Evolutionary conservation across 768 basidiomycete species (phyloP), one percentile per base, ranked within the genome.

Genomic region (Macrolepiota dolichaula): DNA sequence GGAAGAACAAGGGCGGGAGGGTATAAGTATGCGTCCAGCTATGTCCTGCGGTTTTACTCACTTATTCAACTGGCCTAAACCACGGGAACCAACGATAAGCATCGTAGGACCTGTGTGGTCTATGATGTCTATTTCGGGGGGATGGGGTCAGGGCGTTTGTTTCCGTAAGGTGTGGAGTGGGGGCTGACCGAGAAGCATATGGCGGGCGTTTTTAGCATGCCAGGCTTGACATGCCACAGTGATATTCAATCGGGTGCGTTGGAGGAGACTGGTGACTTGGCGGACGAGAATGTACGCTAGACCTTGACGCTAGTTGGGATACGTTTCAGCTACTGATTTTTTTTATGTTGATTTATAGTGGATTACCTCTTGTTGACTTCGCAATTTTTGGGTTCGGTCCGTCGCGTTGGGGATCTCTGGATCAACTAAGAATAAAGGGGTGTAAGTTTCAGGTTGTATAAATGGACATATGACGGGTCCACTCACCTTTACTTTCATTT

Each of bases 61-160:
- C 92, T 94, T 94, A 70, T 95, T 94, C 55, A 98, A 74, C 66
- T 93, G 87, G 19, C 92, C 84, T 17, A 96, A 64, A 62, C 96
- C 96, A 52, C 96, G 86, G n/a, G 93, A 96, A 3, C 96, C 96
- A 10, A 97, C 96, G 57, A 98, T 96, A 35, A 94, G 78, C 92
- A 97, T 95, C 7, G 85, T 86, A 1, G 96, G 96, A 60, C 94
- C 87, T 38, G 87, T 78, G 69, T 91, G 84, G 68, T 98, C 96
- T 25, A 96, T 88, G 55, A 98, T 84, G 67, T 96, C 91, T 84
- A 56, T 11, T 29, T 13, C 7, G 29, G 29, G 29, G 4, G 12
- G 15, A 37, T 27, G 52, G 9, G 27, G 19, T 55, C 12, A 27
- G 19, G n/a, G 12, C 17, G 15, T 19, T n/a, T 38, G 19, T n/a